Base-by-base conservation (phyloP, 331 rosid species). In the Arachis monticola region DNA sequence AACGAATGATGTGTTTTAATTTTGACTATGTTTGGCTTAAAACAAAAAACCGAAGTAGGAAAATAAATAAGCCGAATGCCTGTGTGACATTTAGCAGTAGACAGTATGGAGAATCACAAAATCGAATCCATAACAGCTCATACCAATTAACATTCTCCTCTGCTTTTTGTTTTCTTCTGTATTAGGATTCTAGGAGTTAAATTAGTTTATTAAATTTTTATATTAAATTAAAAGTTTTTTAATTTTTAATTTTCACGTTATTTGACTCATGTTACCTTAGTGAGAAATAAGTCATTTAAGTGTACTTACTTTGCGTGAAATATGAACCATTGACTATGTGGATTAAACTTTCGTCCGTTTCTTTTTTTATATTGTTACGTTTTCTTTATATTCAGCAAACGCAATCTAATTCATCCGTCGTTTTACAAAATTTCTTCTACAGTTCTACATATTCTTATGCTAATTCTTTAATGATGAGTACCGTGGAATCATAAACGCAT, bases 121-220 rank as follows among this genome's bases (percentile, higher is more conserved):
- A 46, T 8, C 58, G 53, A 60, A 40, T 69, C 76, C 58, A 59
- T 8, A 69, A 50, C 76, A 77, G 76, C 76, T 77, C 64, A 69
- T 8, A 8, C 13, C 50, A 47, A 35, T 30, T 67, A 14, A 48
- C 48, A 69, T 38, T 50, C 5, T 1, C 1, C 10, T 47, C 8
- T 47, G 9, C 12, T 22, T 60, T 52, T 52, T 32, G 14, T 12
- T 38, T 60, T 17, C 11, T 56, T 74, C 31, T 57, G 30, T 65
- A 8, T 44, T 17, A 5, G 31, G 55, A 61, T 42, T 30, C 27
- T 64, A 7, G 31, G 62, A 10, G 66, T 11, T n/a, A 17, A 17
- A 17, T 17, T 17, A 17, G 22, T 17, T 17, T 17, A 17, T 17
- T 17, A 17, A 17, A 17, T 17, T 17, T 17, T 17, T 17, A 17